Conservation (phyloP, 495 filamentous ascomycete species). For the Aspergillus steynii region DNA sequence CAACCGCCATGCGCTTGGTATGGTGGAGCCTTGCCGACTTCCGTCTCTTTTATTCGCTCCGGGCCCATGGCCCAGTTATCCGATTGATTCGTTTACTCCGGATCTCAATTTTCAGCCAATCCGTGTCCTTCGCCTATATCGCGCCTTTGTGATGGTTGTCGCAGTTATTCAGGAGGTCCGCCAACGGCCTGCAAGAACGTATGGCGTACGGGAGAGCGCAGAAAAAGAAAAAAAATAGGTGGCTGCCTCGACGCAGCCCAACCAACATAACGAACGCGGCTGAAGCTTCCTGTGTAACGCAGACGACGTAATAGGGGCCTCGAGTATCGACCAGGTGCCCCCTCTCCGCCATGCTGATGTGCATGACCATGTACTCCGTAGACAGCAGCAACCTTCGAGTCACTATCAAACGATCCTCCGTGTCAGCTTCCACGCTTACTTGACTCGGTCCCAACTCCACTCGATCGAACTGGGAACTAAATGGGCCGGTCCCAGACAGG, state of each 20-base stretch:
- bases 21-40: conserved; percentile 8
- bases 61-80: conserved; percentile 5
- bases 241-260: neutral
- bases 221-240: neutral
- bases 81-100: conserved; percentile 14
- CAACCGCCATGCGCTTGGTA: conserved; percentile 17
- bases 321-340: neutral
- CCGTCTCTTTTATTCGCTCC: neutral
- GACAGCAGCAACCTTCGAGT: neutral
- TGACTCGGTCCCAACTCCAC: conserved; percentile 11
- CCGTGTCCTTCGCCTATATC: conserved; percentile 12
- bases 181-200: neutral
- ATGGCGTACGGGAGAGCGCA: neutral
- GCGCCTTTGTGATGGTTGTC: conserved; percentile 2
- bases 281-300: neutral
- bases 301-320: neutral
- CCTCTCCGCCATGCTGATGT: neutral
- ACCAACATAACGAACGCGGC: neutral
- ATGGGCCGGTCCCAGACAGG: conserved; percentile 12
- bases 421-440: conserved; percentile 24
- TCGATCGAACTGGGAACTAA: neutral
- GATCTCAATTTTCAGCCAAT: conserved; percentile 23
- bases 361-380: neutral
- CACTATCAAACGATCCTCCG: conserved; percentile 19
- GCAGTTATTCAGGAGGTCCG: conserved; percentile 13